Base-by-base conservation (phyloP, 2,329 filamentous ascomycete genomes). In the Botrytis elliptica region DNA sequence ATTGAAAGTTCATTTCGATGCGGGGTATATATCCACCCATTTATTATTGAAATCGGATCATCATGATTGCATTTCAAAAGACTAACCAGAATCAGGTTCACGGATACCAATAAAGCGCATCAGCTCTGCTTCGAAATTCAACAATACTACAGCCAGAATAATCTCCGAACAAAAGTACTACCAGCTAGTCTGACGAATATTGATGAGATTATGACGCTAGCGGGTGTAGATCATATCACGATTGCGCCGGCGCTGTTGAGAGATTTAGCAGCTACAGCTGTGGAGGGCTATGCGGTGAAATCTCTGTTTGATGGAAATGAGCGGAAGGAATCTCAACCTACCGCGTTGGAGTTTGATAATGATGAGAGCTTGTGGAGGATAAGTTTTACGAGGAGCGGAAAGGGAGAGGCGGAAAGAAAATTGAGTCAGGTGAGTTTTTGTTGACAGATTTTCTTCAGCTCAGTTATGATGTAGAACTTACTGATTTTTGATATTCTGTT, bases 1-100 rank as follows among this genome's bases (percentile, higher is more conserved):
- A 76, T 82, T 92, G 59, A 87, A 86, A 75, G 89, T 90, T 8
- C 89, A 91, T 77, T 88, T 90, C 73, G 86, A 88, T 60, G 77
- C 82, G 20, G 82, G 80, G 84, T 88, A 79, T 76, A 79, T 76
- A 22, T 9, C 46, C 36, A 40, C 25, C 42, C 25, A 20, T 59
- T 60, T 8, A 2, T 40, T 2, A 14, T 10, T 1, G 5, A n/a
- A 10, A 12, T 40, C 1, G 3, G 14, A 55, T 55, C 14, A 18
- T 16, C 10, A 40, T 20, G 8, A 60, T 36, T 60, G 25, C 1
- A 42, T 33, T 10, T 9, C 1, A 1, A 18, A 9, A 44, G 29
- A 12, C n/a, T 70, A 29, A 70, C 7, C 12, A 42, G 5, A 42
- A 33, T 44, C 64, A 88, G 85, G 49, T 88, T 85, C 75, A 79